Base-by-base conservation (phyloP, 139 green algal species). In the Picochlorum sp. region DNA sequence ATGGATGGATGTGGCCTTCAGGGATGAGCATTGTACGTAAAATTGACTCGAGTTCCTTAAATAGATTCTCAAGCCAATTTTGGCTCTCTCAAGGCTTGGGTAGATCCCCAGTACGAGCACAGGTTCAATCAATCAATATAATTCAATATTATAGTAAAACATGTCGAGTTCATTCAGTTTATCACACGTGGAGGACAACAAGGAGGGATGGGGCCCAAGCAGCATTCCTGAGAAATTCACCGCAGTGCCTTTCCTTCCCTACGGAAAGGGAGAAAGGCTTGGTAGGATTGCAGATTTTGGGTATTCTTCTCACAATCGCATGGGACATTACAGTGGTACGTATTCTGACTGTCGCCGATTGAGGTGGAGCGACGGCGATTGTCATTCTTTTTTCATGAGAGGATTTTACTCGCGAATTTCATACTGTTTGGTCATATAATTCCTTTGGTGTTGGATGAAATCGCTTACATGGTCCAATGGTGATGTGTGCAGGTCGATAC, bases 231-330 rank as follows among this genome's bases (percentile, higher is more conserved):
- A 84, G 38, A 81, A 94, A 58, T 83, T 97, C 6, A 84, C 91
- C 32, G 89, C 92, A 56, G 74, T 98, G 13, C 94, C 94, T 0
- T 98, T 96, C 69, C 89, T 92, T 37, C 91, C 92, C 1, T 99
- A 90, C 64, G 74, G 65, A 41, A 98, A 98, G 72, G 78, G 76
- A 26, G 94, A 99, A 56, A 90, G 89, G 32, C 65, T 99, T 8
- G 93, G 94, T 4, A 75, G 66, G 13, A 80, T 84, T 24, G 80
- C 79, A 41, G 79, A 85, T 62, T 85, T 85, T 64, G 69, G 26
- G 3, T 44, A 38, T 67, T 47, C 34, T 58, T 41, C 34, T 41
- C 34, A 41, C 34, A 41, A 2, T 41, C 34, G 34, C 7, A 41
- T 41, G 34, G 32, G 38, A 26, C 18, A 69, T n/a, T 78, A 64